These are phyloP conservation scores for Celoporthe dispersa DNA, from an alignment of 2,329 filamentous ascomycete genomes.

Conservation along the genomic window DNA sequence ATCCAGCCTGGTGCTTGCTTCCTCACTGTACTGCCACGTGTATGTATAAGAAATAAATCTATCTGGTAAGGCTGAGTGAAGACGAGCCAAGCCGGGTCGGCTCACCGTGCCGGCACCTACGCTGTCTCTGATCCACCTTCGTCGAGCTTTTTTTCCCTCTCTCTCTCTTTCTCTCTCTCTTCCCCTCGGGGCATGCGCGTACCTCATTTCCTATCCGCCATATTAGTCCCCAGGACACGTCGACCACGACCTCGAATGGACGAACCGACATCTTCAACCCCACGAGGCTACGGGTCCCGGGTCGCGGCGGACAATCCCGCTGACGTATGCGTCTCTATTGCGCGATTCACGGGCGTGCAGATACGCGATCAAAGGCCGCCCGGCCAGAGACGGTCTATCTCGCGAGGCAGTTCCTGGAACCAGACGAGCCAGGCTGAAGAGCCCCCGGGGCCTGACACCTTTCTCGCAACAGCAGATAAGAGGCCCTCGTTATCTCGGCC, in stretches of 20 bases:
- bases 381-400: not conserved
- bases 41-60: not conserved
- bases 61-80: not conserved
- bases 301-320: not conserved
- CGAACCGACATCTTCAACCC: not conserved
- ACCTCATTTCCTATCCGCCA: not conserved
- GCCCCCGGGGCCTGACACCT: not conserved
- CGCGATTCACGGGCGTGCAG: not conserved
- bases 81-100: not conserved
- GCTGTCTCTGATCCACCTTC: not conserved
- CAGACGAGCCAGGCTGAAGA: not conserved
- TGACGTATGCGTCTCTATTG: not conserved
- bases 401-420: not conserved
- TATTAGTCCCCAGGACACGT: not conserved
- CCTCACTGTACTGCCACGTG: not conserved
- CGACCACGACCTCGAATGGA: not conserved
- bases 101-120: not conserved
- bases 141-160: not conserved
- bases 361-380: not conserved
- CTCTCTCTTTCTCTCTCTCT: no score
- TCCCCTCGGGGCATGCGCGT: not conserved
- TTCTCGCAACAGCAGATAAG: not conserved
- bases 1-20: not conserved
- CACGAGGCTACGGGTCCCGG: not conserved
- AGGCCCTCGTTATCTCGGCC: not conserved